Base-by-base conservation (phyloP, 1,284 basidiomycete genomes). In the Naganishia albida region DNA sequence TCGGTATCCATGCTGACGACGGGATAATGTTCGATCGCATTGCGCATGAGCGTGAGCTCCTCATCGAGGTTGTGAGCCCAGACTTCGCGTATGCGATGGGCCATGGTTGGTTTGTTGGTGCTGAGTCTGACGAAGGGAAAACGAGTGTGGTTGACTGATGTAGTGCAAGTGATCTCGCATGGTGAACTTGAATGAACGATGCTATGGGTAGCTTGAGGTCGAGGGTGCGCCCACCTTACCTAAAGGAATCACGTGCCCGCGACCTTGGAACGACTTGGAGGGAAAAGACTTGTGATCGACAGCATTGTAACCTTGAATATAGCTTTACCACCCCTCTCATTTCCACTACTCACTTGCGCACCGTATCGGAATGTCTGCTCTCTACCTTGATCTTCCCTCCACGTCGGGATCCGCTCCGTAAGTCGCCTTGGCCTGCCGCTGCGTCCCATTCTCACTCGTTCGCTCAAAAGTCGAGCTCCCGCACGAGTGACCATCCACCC, bases 1-100 rank as follows among this genome's bases (percentile, higher is more conserved):
- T 99, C 96, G 68, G 96, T 98, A 78, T 99, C 95, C 93, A 99
- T 95, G 70, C 94, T 92, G 73, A 99, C 87, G 80, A 88, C 97
- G 7, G 94, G 91, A 81, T 93, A 96, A 72, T 86, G 84, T 71
- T 96, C 93, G 70, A 99, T 89, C 63, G 89, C 82, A 57, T 88
- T 86, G 64, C 95, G 87, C 65, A 99, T 87, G 72, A 86, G 85
- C 4, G 86, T 86, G 87, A 99, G 93, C 82, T 98, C 95, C 46
- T 84, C 81, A 69, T 97, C 93, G 70, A 99, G 86, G 79, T 96
- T 97, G 51, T 88, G 88, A 13, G 87, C 86, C 94, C 95, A 99
- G 73, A 99, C 65, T 51, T 67, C 65, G 48, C 65, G 59, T 67
- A 67, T 67, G 43, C 65, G 59, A 56, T 66, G 50, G 42, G 65